Evolutionary conservation across 2,329 filamentous ascomycete genomes (phyloP).

Genomic region (Apiospora phragmitis): DNA sequence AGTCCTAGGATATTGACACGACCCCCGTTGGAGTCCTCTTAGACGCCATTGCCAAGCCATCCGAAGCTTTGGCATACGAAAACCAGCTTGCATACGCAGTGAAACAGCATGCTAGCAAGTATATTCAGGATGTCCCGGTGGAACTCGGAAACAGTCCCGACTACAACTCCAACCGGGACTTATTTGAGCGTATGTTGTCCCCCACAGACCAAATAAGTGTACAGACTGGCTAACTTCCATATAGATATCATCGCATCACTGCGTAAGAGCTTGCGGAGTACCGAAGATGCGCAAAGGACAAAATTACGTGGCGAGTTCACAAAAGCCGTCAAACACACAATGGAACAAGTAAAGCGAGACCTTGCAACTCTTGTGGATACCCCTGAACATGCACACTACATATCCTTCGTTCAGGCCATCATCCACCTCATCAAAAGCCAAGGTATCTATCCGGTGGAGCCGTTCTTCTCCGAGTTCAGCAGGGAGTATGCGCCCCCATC

Average conservation of each 20-base stretch:
- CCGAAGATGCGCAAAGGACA: slow-evolving; percentile 35
- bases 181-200: slow-evolving; percentile 47
- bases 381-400: slow-evolving; percentile 46
- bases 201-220: neutral
- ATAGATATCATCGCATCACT: slow-evolving; percentile 46
- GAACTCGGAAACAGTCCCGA: slow-evolving; percentile 40
- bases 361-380: slow-evolving; percentile 39
- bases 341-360: slow-evolving; percentile 56
- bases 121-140: slow-evolving; percentile 41
- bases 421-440: slow-evolving; percentile 56
- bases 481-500: slow-evolving; percentile 55
- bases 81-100: slow-evolving; percentile 50
- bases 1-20: slow-evolving; percentile 39
- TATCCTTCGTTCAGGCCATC: slow-evolving; percentile 52
- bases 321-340: slow-evolving; percentile 44
- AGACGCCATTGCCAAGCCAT: slow-evolving; percentile 52
- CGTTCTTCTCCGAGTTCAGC: slow-evolving; percentile 58
- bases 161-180: slow-evolving; percentile 48
- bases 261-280: slow-evolving; percentile 47
- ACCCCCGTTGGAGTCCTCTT: slow-evolving; percentile 54
- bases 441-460: slow-evolving; percentile 54
- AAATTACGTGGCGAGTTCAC: slow-evolving; percentile 42
- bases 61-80: slow-evolving; percentile 46
- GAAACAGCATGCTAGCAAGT: slow-evolving; percentile 40
- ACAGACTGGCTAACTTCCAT: neutral